Percentiles rank a stretch among this genome's conserved stretches.
phyloP scores from a whole-genome alignment of 169 alveolate genomes.

The Cryptosporidium tyzzeri region DNA sequence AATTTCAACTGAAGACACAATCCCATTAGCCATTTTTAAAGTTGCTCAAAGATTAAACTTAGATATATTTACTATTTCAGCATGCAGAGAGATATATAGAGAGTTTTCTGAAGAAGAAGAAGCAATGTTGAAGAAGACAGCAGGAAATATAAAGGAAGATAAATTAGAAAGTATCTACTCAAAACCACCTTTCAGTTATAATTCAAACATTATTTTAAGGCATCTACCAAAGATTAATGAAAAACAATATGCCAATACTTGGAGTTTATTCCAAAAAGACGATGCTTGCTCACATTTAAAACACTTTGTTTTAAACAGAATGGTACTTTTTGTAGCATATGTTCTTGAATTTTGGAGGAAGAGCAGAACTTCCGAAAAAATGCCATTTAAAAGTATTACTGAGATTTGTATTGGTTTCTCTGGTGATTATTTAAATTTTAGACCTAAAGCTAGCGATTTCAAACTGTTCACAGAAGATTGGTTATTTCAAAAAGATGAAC shows the following conservation, averaged over 20 bases:
- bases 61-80: slow-evolving; percentile 39
- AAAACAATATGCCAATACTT: not conserved
- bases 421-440: not conserved
- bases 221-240: slow-evolving; percentile 26
- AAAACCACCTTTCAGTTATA: slow-evolving; percentile 61
- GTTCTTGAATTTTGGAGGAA: slow-evolving; percentile 48
- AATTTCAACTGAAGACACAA: slow-evolving; percentile 13
- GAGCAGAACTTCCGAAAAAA: slow-evolving; percentile 9
- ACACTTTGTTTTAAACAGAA: slow-evolving; percentile 38
- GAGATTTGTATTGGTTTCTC: slow-evolving; percentile 40
- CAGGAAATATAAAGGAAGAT: not conserved
- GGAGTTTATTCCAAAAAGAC: slow-evolving; percentile 16
- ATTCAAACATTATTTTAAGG: slow-evolving; percentile 4
- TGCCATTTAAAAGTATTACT: slow-evolving; percentile 37
- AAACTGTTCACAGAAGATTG: slow-evolving; percentile 18
- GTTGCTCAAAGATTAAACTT: slow-evolving; percentile 31
- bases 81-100: slow-evolving; percentile 53
- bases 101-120: slow-evolving; percentile 62
- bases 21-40: slow-evolving; percentile 44
- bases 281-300: slow-evolving; percentile 19
- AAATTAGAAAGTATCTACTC: slow-evolving; percentile 24
- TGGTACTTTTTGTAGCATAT: slow-evolving; percentile 53
- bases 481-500: not conserved
- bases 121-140: slow-evolving; percentile 22
- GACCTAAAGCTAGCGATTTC: slow-evolving; percentile 2